Evolutionary conservation across 2,329 filamentous ascomycete genomes (phyloP).

Genomic region (Claviceps maximensis): DNA sequence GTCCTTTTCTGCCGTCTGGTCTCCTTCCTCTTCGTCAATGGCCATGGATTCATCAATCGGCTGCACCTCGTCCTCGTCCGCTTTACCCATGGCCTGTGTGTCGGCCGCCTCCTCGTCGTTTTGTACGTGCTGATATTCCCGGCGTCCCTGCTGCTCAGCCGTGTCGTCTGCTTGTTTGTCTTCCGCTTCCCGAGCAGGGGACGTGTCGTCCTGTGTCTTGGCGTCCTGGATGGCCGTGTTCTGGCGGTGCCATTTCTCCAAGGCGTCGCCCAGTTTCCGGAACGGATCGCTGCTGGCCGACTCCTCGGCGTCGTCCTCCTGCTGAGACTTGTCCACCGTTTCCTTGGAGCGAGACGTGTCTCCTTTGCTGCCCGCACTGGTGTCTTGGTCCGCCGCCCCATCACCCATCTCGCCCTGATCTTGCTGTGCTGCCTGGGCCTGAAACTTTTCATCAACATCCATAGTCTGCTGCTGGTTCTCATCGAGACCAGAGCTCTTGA

Average conservation of each 20-base stretch:
- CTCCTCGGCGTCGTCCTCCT: conserved; percentile 31
- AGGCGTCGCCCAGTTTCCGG: conserved; percentile 84
- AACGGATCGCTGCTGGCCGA: conserved; percentile 54
- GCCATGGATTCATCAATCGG: conserved; percentile 83
- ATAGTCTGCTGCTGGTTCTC: conserved; percentile 50
- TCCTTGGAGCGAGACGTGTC: conserved; percentile 35
- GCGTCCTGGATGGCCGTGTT: conserved; percentile 65
- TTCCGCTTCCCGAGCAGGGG: conserved; percentile 20
- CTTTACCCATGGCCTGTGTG: conserved; percentile 79
- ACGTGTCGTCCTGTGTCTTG: conserved; percentile 22
- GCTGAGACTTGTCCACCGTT: conserved; percentile 31
- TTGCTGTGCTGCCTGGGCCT: conserved; percentile 47
- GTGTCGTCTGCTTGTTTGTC: conserved; percentile 38
- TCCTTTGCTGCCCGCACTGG: conserved; percentile 50
- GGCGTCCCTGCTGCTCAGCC: conserved; percentile 49
- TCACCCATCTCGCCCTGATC: conserved; percentile 56
- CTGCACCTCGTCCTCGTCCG: conserved; percentile 74
- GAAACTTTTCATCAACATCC: conserved; percentile 48
- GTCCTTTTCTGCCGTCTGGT: conserved; percentile 41
- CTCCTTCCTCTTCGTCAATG: conserved; percentile 66
- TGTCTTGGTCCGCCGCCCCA: conserved; percentile 48
- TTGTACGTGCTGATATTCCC: conserved; percentile 88
- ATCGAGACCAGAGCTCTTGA: conserved; percentile 50
- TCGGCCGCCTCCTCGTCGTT: conserved; percentile 74
- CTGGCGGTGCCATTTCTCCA: conserved; percentile 86